Evolutionary conservation across 1,284 basidiomycete genomes (phyloP).

Genomic region (Hortiboletus rubellus): DNA sequence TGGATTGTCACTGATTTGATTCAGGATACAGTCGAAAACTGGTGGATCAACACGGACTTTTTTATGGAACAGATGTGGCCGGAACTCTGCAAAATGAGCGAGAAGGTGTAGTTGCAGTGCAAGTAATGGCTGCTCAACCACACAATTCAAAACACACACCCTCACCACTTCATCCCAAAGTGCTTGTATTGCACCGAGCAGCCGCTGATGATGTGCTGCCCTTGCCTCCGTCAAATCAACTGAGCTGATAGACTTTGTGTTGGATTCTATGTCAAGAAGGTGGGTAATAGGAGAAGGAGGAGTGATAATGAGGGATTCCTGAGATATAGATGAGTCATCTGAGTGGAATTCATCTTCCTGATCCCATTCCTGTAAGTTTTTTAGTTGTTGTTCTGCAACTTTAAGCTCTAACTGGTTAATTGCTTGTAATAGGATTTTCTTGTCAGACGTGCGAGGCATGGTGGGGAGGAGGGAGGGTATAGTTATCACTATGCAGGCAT

Average conservation of each 20-base stretch:
- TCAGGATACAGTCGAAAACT: background rate
- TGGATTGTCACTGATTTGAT: constrained; percentile 13
- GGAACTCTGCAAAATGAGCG: background rate
- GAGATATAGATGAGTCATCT: no score
- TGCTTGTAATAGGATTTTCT: background rate
- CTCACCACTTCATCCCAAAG: background rate
- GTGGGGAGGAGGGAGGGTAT: background rate
- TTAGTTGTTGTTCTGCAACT: background rate
- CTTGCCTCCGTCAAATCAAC: background rate
- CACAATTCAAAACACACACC: background rate
- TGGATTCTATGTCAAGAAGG: background rate
- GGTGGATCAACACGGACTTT: background rate
- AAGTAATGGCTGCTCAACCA: background rate
- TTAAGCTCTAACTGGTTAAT: background rate
- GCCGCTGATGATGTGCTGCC: background rate
- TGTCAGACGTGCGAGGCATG: background rate
- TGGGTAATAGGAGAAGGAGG: background rate
- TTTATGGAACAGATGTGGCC: background rate
- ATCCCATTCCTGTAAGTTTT: background rate
- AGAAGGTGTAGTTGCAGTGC: background rate
- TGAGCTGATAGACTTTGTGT: background rate
- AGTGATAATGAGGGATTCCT: background rate
- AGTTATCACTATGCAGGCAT: no score
- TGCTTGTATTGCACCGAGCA: background rate
- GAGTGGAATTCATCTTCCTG: background rate